phyloP scores from a whole-genome alignment of 345 rosid genomes.

The Dovyalis caffra region DNA sequence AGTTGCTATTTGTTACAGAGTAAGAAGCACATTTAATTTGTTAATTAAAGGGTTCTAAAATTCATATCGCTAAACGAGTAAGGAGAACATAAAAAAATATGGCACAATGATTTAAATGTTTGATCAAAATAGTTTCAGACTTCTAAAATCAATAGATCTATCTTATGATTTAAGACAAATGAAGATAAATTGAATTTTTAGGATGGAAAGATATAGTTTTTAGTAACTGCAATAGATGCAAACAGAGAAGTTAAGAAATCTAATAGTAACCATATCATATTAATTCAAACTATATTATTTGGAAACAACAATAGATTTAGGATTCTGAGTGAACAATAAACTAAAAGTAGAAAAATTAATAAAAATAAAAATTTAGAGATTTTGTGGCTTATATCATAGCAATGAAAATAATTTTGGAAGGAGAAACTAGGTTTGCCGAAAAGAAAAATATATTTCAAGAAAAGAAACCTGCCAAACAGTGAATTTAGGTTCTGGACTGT shows the following conservation, averaged over 20 bases:
- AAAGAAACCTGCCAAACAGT: neutral
- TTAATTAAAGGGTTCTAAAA: no score
- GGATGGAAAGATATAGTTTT: slow-evolving; percentile 51
- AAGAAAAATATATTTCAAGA: neutral
- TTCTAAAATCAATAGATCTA: no score
- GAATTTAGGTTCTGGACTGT: neutral
- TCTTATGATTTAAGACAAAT: no score
- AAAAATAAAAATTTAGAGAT: neutral
- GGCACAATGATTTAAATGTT: no score
- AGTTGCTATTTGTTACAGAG: no score
- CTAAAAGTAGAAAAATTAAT: neutral
- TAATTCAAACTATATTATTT: neutral
- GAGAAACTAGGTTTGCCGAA: neutral
- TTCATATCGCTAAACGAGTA: no score
- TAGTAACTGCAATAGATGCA: slow-evolving; percentile 56
- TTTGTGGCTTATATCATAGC: neutral
- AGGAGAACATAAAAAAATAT: no score
- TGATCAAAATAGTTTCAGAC: no score
- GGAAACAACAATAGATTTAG: neutral
- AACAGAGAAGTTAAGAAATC: slow-evolving; percentile 7
- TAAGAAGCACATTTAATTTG: no score
- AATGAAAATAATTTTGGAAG: neutral
- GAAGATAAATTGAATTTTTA: no score
- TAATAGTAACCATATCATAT: neutral
- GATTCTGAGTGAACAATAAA: neutral